Evolutionary conservation across 2,329 filamentous ascomycete species (phyloP), one percentile per base, ranked within the genome.

Genomic region (Dryadomyces quercus-mongolicae): DNA sequence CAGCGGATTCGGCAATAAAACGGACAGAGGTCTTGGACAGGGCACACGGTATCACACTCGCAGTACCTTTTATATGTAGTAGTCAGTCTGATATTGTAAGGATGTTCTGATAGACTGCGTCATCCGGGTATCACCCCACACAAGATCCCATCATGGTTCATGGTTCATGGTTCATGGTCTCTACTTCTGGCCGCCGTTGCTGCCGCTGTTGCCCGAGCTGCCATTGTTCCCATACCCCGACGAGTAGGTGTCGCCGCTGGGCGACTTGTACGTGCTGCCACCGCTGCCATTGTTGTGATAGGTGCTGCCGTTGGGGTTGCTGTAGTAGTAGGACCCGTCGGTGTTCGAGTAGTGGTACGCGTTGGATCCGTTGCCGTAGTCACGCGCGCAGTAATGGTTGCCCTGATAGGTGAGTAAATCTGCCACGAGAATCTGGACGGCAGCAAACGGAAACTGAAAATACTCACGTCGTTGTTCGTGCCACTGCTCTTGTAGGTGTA

Each of bases 261-360:
- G 68, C 10, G 80, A 60, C 18, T 78, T 87, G 68, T 87, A 88
- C 18, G 68, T 80, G 22, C 79, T 76, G 50, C 67, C 63, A 6
- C 83, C 83, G 12, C 65, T 64, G 47, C 82, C 81, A 60, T 74
- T 67, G 67, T 85, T 84, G 73, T 86, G 70, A 70, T 88, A 88
- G 43, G 78, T 84, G 63, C 78, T 85, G 15, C 82, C 81, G 58
- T 85, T 76, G 48, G 81, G 68, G 69, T 87, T 88, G 64, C 76
- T 78, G 69, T 87, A 88, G 71, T 88, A 86, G 73, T 88, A 88
- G 1, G 81, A 85, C 42, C 83, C 82, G 60, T 86, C 63, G 21
- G 76, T 79, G 22, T 86, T 86, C 53, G 80, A 84, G 65, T 86
- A 86, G 65, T 86, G 82, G 67, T 83, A 84, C n/a, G 72, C 69